Evolutionary conservation across 2,329 filamentous ascomycete species (phyloP).

Genomic region (Microcyclosporella mali): DNA sequence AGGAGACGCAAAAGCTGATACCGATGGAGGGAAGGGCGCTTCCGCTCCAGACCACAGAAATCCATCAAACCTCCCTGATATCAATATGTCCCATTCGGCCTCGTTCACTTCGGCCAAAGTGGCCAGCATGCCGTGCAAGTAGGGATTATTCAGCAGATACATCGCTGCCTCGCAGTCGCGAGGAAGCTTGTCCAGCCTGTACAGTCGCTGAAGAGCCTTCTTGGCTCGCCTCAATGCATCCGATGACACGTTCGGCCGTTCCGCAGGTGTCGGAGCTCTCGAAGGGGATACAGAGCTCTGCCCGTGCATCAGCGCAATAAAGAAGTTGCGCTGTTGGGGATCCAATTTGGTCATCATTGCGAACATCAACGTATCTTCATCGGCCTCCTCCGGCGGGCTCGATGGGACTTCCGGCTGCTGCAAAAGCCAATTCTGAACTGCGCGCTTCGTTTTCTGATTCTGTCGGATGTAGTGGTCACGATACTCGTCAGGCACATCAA

Average conservation of each 20-base stretch:
- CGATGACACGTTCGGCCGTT: conserved; percentile 38
- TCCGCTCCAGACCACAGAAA: conserved; percentile 93
- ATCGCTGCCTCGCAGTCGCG: conserved; percentile 81
- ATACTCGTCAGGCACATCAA: conserved; percentile 90
- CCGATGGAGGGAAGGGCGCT: conserved; percentile 36
- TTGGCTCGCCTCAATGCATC: conserved; percentile 70
- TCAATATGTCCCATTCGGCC: conserved; percentile 94
- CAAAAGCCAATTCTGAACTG: conserved; percentile 83
- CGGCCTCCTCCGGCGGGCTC: conserved; percentile 77
- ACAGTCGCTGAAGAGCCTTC: conserved; percentile 75
- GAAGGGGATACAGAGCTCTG: conserved; percentile 45
- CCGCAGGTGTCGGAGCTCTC: conserved; percentile 61
- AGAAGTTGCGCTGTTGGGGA: conserved; percentile 67
- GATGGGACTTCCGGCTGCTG: conserved; percentile 68
- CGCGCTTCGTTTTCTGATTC: conserved; percentile 84
- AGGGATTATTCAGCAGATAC: conserved; percentile 75
- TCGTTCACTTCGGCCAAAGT: conserved; percentile 82
- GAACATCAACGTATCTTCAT: conserved; percentile 89
- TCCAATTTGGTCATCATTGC: conserved; percentile 86
- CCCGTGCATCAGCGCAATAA: conserved; percentile 70
- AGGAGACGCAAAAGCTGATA: conserved; percentile 24
- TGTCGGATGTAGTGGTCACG: conserved; percentile 87
- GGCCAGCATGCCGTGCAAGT: conserved; percentile 77
- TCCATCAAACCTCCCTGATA: conserved; percentile 88
- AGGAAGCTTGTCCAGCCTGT: conserved; percentile 65